Evolutionary conservation across 257 asterid genomes (phyloP), one percentile per base, ranked within the genome.

Genomic region (Plantago ovata): DNA sequence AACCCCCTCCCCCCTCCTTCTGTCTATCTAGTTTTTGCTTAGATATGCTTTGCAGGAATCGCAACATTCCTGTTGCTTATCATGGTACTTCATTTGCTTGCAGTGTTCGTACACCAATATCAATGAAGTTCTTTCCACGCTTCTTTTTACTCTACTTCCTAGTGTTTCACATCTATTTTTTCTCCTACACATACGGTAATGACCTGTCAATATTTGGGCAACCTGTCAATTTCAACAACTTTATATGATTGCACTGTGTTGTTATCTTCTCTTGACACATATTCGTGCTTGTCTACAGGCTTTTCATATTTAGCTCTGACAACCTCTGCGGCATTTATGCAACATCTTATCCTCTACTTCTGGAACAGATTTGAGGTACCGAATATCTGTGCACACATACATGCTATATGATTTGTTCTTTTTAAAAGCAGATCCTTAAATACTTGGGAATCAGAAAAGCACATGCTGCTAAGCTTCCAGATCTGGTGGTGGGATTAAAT

Each of bases 81-180:
- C n/a, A 54, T 45, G 50, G 60, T 69, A 55, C 63, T 70, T 22
- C 71, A 69, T 71, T 75, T 59, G 66, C 62, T 67, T 88, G 90
- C 98, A 92, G 98, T 72, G 98, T 93, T 60, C 91, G 98, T 56
- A 93, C 98, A 9, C 98, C 98, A 63, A 78, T 93, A 77, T 93
- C 98, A 41, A 89, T 89, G 98, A 93, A 93, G 86, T 93, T 88
- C 82, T 93, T 88, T 69, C 98, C 98, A 43, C 98, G 97, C 74
- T 93, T 93, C 94, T 93, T 93, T 72, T 75, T 93, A 69, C 96
- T 93, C 69, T 93, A 93, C 72, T 93, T 93, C 69, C 81, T 93
- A 72, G 97, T 93, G 75, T 93, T 93, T 58, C 98, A 93, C 71
- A 93, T 93, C 64, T 93, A 93, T 53, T 89, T 93, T 66, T 93